These are phyloP conservation scores for Bassia scoparia DNA, from an alignment of 148 eudicot species.

Conservation along the genomic window DNA sequence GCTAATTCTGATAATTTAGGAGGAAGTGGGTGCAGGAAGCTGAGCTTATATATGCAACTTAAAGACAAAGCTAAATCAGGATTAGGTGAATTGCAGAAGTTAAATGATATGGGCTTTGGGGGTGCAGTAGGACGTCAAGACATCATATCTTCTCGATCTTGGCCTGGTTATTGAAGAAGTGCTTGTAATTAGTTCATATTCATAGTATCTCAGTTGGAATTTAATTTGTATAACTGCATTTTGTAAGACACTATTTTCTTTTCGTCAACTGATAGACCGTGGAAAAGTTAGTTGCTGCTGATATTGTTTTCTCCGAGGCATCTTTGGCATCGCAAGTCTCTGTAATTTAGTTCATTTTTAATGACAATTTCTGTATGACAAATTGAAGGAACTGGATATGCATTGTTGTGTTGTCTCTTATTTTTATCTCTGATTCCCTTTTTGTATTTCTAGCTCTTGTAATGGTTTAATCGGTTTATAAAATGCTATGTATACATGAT, in stretches of 20 bases:
- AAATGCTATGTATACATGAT: too few species aligned
- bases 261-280: conserved; percentile 59
- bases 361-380: conserved; percentile 17
- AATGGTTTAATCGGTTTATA: too few species aligned
- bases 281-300: conserved; percentile 76
- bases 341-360: conserved; percentile 40
- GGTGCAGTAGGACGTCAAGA: conserved; percentile 35
- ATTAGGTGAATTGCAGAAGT: conserved; percentile 33
- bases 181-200: conserved; percentile 12
- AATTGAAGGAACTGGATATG: too few species aligned
- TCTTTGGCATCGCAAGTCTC: conserved; percentile 47
- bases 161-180: conserved; percentile 61
- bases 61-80: conserved; percentile 35
- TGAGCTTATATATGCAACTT: conserved; percentile 25
- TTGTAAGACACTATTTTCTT: not conserved
- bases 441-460: too few species aligned
- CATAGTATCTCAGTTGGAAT: conserved; percentile 2
- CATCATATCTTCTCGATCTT: conserved; percentile 41
- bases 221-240: not conserved
- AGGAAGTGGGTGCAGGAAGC: conserved; percentile 31
- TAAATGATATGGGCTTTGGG: conserved; percentile 24
- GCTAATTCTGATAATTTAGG: conserved; percentile 26
- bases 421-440: too few species aligned
- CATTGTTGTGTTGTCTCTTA: too few species aligned
- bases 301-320: conserved; percentile 59